Evolutionary conservation across 768 basidiomycete genomes (phyloP).

Genomic region (Pilatotrama ljubarskyi): DNA sequence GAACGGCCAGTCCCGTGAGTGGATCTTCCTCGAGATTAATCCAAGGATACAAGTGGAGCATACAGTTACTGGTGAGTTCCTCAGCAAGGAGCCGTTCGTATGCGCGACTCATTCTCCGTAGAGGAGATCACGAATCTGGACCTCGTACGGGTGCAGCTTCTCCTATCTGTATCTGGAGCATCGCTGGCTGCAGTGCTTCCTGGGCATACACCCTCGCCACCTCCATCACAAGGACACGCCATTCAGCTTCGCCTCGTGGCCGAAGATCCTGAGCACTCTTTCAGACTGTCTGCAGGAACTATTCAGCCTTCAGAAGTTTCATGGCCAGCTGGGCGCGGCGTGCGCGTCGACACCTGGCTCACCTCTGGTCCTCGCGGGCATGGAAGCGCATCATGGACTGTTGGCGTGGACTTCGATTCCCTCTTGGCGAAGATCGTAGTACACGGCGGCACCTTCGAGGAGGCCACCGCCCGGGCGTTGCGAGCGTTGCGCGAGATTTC

Average conservation of each 20-base stretch:
- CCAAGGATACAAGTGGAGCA: slow-evolving; percentile 35
- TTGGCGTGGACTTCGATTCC: slow-evolving; percentile 21
- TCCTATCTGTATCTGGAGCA: slow-evolving; percentile 19
- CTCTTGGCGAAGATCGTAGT: slow-evolving; percentile 36
- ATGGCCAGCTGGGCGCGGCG: slow-evolving; percentile 13
- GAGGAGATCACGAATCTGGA: slow-evolving; percentile 27
- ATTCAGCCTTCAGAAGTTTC: slow-evolving; percentile 26
- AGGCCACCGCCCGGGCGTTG: slow-evolving; percentile 7
- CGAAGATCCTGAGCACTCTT: slow-evolving; percentile 34
- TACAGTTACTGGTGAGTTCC: slow-evolving; percentile 29
- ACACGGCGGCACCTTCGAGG: slow-evolving; percentile 4
- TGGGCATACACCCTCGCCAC: background rate
- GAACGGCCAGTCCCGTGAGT: slow-evolving; percentile 25
- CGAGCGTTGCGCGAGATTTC: slow-evolving; percentile 14
- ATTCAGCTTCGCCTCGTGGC: slow-evolving; percentile 37
- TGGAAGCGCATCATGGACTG: background rate
- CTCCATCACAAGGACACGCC: slow-evolving; percentile 24
- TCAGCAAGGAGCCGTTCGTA: background rate
- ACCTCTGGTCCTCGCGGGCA: background rate
- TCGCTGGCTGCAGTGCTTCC: slow-evolving; percentile 3
- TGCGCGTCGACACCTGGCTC: slow-evolving; percentile 32
- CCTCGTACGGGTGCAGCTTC: slow-evolving; percentile 33
- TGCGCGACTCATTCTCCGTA: background rate
- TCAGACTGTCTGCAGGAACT: slow-evolving; percentile 33
- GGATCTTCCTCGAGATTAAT: slow-evolving; percentile 41